Evolutionary conservation across 148 eudicot genomes (phyloP), one percentile per base, ranked within the genome.

Genomic region (Chenopodium quinoa): DNA sequence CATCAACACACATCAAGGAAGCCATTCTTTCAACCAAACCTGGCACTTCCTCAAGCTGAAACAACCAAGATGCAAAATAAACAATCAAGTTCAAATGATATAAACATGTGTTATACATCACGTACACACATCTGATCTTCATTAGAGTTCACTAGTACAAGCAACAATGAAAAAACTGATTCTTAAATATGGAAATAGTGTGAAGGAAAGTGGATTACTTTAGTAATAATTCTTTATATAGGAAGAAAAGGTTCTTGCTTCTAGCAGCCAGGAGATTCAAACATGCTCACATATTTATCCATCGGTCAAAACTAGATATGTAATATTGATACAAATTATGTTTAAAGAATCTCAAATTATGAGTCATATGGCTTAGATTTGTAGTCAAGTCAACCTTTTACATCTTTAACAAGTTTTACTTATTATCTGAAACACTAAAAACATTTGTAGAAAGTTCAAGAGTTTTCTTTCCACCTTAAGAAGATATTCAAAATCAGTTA

Each of bases 11-110:
- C 99, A 96, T 96, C 82, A 96, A 76, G 72, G 99, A 80, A 74
- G 90, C 94, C 98, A 96, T 96, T 85, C 99, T 93, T 86, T 96
- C 93, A 74, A 87, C 92, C 95, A 96, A 89, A 65, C 98, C 99
- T 4, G 98, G 99, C 84, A 96, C 90, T 87, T 94, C 93, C 80
- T 89, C 90, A 85, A 96, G 88, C 99, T 96, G 92, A 88, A 91
- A 85, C 79, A 83, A 72, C 74, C 75, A 65, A 86, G 54, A 37
- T 54, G 19, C 27, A 27, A 64, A 40, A 25, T 66, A 23, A 77
- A 27, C 60, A 62, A 46, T 31, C 52, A 68, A 60, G 34, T 23
- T 80, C 83, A 46, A 17, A 20, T 9, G 23, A 62, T 27, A 23
- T 54, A 60, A 66, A 64, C 5, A 40, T 40, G 44, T 40, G 44